These are phyloP conservation scores for Eutrema japonicum DNA, from an alignment of 345 rosid genomes.

Conservation along the genomic window DNA sequence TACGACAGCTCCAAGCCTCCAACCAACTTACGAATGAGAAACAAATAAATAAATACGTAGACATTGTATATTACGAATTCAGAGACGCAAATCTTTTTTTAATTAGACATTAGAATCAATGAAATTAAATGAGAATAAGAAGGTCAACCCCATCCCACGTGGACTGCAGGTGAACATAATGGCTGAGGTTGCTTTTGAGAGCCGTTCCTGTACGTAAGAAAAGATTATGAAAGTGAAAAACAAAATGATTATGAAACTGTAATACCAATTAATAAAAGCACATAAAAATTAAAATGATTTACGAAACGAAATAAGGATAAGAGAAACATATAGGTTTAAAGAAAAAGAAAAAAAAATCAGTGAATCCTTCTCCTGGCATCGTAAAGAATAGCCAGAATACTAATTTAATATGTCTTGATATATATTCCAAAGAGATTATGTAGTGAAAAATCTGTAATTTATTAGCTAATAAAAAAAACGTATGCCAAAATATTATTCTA, in stretches of 20 bases:
- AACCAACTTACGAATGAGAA: not conserved
- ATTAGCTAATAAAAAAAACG: no score
- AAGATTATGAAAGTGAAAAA: not conserved
- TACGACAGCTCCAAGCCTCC: no score
- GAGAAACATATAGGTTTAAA: not conserved
- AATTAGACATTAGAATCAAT: slow-evolving; percentile 27
- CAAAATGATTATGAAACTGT: not conserved
- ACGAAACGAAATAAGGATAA: not conserved
- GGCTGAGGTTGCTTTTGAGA: not conserved
- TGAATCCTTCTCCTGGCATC: not conserved
- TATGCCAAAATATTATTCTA: no score
- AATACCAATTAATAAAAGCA: not conserved
- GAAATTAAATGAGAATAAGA: slow-evolving; percentile 21
- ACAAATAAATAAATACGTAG: not conserved
- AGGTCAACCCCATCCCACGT: slow-evolving; percentile 32
- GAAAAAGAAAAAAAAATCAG: no score
- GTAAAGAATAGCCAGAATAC: no score
- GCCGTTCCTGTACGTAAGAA: not conserved
- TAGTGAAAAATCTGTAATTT: no score
- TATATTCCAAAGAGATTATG: no score
- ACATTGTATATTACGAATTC: not conserved
- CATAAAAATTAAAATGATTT: not conserved
- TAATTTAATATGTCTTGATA: no score
- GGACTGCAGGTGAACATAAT: slow-evolving; percentile 15
- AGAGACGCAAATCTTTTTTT: not conserved